These are phyloP conservation scores for Sechiopsis laciniata DNA, from an alignment of 306 rosid genomes.

Conservation along the genomic window DNA sequence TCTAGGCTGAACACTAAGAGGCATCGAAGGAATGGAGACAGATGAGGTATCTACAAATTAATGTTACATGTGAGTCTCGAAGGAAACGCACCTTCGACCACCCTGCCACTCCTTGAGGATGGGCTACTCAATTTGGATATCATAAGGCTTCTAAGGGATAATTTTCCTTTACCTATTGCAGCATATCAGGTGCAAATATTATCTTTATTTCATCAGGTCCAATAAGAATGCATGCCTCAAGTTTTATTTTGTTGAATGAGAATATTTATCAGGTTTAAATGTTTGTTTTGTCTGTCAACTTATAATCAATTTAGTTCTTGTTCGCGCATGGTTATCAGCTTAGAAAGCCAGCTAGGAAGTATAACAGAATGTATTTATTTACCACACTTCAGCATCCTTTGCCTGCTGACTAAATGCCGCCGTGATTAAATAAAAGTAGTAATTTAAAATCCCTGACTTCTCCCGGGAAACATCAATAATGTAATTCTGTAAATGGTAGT, in stretches of 20 bases:
- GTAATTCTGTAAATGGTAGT: not conserved
- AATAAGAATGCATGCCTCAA: no score
- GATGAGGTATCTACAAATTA: no score
- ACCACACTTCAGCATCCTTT: no score
- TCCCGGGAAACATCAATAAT: not conserved
- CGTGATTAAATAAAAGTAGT: not conserved
- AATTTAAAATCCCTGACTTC: not conserved
- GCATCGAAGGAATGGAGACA: no score
- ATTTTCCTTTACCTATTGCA: conserved; percentile 78
- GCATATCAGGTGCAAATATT: conserved; percentile 72
- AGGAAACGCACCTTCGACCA: no score
- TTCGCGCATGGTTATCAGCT: no score
- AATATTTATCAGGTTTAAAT: not conserved
- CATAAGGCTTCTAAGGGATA: conserved; percentile 77
- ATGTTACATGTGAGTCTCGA: no score
- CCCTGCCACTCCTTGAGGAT: no score
- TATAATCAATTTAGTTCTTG: not conserved
- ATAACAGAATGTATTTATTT: no score
- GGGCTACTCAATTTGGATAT: conserved; percentile 83
- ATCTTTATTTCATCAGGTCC: not conserved
- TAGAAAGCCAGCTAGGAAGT: not conserved
- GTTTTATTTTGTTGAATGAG: not conserved
- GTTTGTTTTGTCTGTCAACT: not conserved
- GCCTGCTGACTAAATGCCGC: not conserved
- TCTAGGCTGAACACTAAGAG: no score